phyloP scores from a whole-genome alignment of 78 protist species.

The Cavenderia fasciculata region DNA sequence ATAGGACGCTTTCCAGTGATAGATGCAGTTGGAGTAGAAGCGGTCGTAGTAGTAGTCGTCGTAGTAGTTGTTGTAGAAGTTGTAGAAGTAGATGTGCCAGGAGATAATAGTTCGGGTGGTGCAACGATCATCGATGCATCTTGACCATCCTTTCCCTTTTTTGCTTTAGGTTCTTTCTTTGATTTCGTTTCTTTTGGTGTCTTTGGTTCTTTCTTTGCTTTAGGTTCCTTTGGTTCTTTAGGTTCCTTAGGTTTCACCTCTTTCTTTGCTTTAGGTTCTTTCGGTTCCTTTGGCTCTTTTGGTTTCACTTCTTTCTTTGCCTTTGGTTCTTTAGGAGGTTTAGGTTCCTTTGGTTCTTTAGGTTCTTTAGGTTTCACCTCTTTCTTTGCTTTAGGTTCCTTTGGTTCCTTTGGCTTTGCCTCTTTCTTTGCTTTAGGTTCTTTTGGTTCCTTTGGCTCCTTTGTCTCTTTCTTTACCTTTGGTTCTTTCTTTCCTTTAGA shows the following conservation, averaged over 20 bases:
- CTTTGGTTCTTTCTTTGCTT: constrained; percentile 5
- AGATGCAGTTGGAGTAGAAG: not conserved
- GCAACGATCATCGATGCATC: not conserved
- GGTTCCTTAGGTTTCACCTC: not conserved
- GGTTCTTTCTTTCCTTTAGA: no score
- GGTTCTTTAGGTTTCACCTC: no score
- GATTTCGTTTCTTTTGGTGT: not conserved
- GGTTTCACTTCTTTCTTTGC: not conserved
- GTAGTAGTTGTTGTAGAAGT: not conserved
- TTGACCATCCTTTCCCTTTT: not conserved
- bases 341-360: not conserved
- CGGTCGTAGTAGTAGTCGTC: not conserved
- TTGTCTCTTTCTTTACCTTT: no score
- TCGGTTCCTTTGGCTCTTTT: no score
- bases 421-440: no score
- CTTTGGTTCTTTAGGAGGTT: not conserved
- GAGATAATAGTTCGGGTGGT: no score
- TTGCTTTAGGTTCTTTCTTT: constrained; percentile 26
- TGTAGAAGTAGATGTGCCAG: no score
- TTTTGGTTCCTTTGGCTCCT: no score
- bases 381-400: constrained; percentile 17
- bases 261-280: not conserved
- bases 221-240: constrained; percentile 26
- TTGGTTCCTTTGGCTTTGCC: constrained; percentile 5
- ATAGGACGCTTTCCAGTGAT: not conserved